Evolutionary conservation across 768 basidiomycete species (phyloP), one percentile per base, ranked within the genome.

Genomic region (Lentinula sp.): DNA sequence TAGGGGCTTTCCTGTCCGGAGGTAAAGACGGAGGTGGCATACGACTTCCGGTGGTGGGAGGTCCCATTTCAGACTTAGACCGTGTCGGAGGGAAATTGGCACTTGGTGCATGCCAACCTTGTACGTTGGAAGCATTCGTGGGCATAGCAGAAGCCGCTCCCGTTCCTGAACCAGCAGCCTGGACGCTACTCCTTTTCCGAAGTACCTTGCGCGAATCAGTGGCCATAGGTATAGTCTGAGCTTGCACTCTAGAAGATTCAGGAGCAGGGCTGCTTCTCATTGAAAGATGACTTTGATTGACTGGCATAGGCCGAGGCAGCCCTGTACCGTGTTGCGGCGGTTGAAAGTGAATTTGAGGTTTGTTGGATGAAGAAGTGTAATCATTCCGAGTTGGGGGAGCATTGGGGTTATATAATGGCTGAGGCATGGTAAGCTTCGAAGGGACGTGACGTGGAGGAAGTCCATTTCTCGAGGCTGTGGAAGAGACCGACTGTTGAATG

Each of bases 401-500:
- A 60, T 69, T 34, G 68, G 61, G 40, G 56, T 71, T 52, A 63
- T 71, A 67, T 42, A 91, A 77, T 15, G 85, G 89, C 3, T 85
- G 72, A 50, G 89, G 89, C 89, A 91, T 91, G 46, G 90, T 83
- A 31, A 91, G 82, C 51, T 76, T 81, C 69, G 82, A 87, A 3
- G 89, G 89, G 46, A 85, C 66, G 70, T 85, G 74, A 34, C 64
- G 62, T 67, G 75, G 62, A 64, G 59, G 62, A 18, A 63, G 65
- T 3, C 60, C 62, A 43, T 34, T 60, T 13, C 58, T 40, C 21
- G 55, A 52, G 40, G 61, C 32, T 21, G 56, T 40, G 8, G 63
- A 32, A n/a, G 61, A 32, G 18, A 63, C 45, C n/a, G 63, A 61
- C 23, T 51, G 57, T 28, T 64, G 60, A 1, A 59, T 28, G 32